A percentile compares a stretch with the other conserved stretches of the same genome.
Evolutionary conservation across 805 yeast genomes (phyloP).

Genomic region (Yarrowia phangngaensis): DNA sequence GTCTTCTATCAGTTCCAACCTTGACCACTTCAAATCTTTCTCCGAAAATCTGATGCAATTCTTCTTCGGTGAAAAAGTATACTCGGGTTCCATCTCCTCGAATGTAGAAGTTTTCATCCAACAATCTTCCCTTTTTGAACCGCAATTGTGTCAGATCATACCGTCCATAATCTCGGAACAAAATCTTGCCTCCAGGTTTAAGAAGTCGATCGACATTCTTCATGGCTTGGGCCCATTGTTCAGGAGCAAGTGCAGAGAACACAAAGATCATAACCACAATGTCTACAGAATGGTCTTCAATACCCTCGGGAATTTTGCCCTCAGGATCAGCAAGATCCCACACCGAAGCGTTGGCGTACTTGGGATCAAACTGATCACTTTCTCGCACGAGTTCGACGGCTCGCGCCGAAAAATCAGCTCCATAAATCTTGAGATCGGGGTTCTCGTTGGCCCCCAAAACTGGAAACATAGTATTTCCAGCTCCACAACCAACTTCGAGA

Average conservation of each 20-base stretch:
- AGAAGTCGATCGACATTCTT: constrained; percentile 62
- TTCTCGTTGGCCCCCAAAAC: constrained; percentile 78
- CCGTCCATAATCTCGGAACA: constrained; percentile 92
- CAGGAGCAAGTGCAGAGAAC: constrained; percentile 85
- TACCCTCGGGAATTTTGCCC: constrained; percentile 73
- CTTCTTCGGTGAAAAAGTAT: constrained; percentile 94
- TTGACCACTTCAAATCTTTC: constrained; percentile 60
- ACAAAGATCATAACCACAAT: constrained; percentile 94
- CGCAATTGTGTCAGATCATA: constrained; percentile 94
- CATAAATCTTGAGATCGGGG: constrained; percentile 65
- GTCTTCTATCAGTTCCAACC: constrained; percentile 85
- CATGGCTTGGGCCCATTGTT: constrained; percentile 84
- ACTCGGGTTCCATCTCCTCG: constrained; percentile 98
- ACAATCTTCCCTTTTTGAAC: constrained; percentile 78
- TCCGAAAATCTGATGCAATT: constrained; percentile 69
- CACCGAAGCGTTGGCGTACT: constrained; percentile 74
- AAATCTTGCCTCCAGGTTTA: constrained; percentile 88
- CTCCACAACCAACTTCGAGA: constrained; percentile 96
- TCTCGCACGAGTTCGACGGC: constrained; percentile 82
- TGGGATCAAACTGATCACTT: constrained; percentile 56
- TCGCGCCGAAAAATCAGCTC: constrained; percentile 83
- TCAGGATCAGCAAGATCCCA: constrained; percentile 90
- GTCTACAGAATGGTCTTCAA: constrained; percentile 78
- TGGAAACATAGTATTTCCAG: constrained; percentile 95
- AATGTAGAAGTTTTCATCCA: constrained; percentile 91